A percentile compares a stretch with the other conserved stretches of the same genome.
Conservation (phyloP, 2,329 filamentous ascomycete species). For the Neofusicoccum laricinum region DNA sequence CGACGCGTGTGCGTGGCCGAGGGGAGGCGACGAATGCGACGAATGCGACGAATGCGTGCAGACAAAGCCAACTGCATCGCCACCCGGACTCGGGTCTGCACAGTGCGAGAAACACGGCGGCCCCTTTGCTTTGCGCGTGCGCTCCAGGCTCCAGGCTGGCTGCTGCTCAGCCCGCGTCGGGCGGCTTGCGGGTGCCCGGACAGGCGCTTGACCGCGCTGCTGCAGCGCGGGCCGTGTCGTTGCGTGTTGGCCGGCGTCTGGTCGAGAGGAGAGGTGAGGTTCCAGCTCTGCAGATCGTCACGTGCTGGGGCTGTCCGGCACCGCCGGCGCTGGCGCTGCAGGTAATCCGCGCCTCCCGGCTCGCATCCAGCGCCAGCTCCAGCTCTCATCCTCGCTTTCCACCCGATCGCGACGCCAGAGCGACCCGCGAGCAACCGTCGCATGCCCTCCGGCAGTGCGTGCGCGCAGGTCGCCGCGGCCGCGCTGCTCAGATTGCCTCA, state of each 20-base stretch:
- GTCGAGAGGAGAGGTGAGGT: neutral
- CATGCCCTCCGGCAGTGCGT: neutral
- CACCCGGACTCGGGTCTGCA: neutral
- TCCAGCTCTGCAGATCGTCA: conserved; percentile 4
- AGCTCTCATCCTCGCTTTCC: neutral
- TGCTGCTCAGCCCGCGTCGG: neutral
- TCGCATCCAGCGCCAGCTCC: neutral
- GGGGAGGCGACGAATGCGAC: neutral
- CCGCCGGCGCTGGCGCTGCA: neutral
- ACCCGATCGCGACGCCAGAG: neutral
- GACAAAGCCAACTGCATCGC: conserved; percentile 8
- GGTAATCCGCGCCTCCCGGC: conserved; percentile 2
- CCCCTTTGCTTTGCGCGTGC: conserved; percentile 3
- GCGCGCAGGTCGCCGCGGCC: neutral
- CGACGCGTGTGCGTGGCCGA: conserved; percentile 6
- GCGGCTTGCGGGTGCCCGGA: too few species aligned
- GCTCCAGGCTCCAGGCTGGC: neutral
- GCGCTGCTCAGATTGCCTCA: neutral
- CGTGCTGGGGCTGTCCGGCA: conserved; percentile 10
- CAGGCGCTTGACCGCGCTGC: neutral
- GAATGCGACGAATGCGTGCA: conserved; percentile 1
- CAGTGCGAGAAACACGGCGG: conserved; percentile 3
- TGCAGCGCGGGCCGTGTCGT: conserved; percentile 1
- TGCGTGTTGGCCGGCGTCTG: neutral
- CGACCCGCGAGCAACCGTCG: too few species aligned